A percentile compares a stretch with the other conserved stretches of the same genome.
These are phyloP conservation scores for Colletotrichum nymphaeae DNA, from an alignment of 2,329 filamentous ascomycete genomes.

Conservation along the genomic window DNA sequence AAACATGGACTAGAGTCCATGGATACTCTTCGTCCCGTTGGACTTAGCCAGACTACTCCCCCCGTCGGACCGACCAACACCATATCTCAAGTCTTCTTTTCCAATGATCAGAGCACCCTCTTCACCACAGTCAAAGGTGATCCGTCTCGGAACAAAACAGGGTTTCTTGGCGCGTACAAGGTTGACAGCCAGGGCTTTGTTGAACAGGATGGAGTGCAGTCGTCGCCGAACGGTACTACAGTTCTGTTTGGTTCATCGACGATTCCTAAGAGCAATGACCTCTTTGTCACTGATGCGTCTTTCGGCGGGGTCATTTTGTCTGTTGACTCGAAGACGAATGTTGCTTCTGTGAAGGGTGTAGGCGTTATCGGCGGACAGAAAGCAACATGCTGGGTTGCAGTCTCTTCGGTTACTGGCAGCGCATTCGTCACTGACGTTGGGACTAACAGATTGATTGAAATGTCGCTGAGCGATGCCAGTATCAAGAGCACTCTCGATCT, in stretches of 20 bases:
- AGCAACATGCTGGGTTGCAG: conserved; percentile 69
- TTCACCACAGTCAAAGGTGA: conserved; percentile 72
- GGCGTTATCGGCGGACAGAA: conserved; percentile 60
- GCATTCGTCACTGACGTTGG: conserved; percentile 70
- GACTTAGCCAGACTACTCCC: conserved; percentile 67
- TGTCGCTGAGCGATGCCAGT: conserved; percentile 60
- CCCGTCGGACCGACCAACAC: conserved; percentile 68
- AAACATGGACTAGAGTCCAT: conserved; percentile 51
- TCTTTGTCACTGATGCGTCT: conserved; percentile 69
- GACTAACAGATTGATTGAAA: conserved; percentile 65
- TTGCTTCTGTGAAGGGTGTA: conserved; percentile 50
- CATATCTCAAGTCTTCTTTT: conserved; percentile 71
- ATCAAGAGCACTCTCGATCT: conserved; percentile 57
- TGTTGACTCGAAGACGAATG: conserved; percentile 46
- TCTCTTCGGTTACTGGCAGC: conserved; percentile 58
- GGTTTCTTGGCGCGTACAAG: conserved; percentile 65
- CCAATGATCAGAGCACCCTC: conserved; percentile 61
- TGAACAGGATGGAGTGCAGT: conserved; percentile 42
- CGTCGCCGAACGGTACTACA: conserved; percentile 64
- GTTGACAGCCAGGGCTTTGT: conserved; percentile 45
- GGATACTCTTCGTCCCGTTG: conserved; percentile 59
- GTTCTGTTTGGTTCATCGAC: conserved; percentile 65
- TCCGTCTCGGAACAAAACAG: conserved; percentile 63
- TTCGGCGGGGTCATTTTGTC: conserved; percentile 65
- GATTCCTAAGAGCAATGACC: conserved; percentile 54